Evolutionary conservation across 2,329 filamentous ascomycete species (phyloP).

Genomic region (Colletotrichum sansevieriae): DNA sequence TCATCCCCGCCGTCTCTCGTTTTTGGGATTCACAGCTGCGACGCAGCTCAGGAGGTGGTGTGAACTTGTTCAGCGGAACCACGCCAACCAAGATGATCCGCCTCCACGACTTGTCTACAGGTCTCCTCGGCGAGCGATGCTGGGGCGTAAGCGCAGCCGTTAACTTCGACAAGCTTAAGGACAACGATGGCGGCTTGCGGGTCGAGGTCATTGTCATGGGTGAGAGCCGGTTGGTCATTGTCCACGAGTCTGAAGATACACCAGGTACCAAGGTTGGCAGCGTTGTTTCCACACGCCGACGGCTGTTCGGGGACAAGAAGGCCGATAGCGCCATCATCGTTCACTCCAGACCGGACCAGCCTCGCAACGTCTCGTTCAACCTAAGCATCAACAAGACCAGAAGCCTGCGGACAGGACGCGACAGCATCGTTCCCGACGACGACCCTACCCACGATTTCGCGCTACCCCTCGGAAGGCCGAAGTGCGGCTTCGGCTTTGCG

Average conservation of each 20-base stretch:
- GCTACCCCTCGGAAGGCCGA: conserved; percentile 47
- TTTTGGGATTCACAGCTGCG: conserved; percentile 73
- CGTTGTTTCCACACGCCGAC: conserved; percentile 49
- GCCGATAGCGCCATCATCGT: conserved; percentile 68
- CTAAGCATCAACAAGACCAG: conserved; percentile 58
- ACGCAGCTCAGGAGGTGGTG: conserved; percentile 62
- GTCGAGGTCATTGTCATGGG: conserved; percentile 68
- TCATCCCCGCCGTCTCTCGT: conserved; percentile 66
- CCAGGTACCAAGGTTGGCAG: conserved; percentile 58
- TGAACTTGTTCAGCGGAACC: conserved; percentile 68
- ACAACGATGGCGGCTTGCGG: conserved; percentile 58
- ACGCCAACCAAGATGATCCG: conserved; percentile 69
- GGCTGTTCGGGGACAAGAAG: conserved; percentile 47
- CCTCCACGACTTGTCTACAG: conserved; percentile 64
- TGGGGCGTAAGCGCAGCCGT: conserved; percentile 63
- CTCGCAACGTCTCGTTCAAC: conserved; percentile 61
- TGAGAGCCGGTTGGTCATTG: conserved; percentile 67
- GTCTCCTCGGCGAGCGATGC: conserved; percentile 69
- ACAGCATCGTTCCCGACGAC: conserved; percentile 28
- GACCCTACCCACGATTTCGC: conserved; percentile 43
- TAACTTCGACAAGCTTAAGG: conserved; percentile 48
- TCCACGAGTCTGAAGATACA: conserved; percentile 66
- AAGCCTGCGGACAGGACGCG: conserved; percentile 30
- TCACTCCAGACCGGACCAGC: conserved; percentile 58
- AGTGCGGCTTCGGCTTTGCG: conserved; percentile 63